Evolutionary conservation across 345 rosid genomes (phyloP), one percentile per base, ranked within the genome.

Genomic region (Combretum micranthum): DNA sequence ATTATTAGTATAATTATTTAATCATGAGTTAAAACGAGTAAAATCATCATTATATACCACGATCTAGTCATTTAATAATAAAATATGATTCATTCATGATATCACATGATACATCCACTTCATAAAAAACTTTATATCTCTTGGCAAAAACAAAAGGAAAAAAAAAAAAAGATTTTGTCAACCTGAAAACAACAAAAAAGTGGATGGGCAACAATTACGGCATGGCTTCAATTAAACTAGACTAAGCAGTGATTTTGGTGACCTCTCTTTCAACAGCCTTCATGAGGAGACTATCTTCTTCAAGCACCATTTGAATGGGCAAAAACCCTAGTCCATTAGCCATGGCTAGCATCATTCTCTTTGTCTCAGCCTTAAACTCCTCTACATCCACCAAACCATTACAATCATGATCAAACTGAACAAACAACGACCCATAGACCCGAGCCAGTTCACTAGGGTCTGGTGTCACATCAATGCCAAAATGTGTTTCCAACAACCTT

Each of bases 281-380:
- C 67, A 51, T 73, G 67, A 82, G 44, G 52, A 78, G 52, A 57
- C 81, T 69, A 20, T 75, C 82, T 50, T 76, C 70, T 68, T 82
- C 84, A 12, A 75, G 68, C 39, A 63, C 71, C 85, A 77, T 81
- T 51, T 76, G 78, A 26, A 74, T 56, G 2, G 89, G 76, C 72
- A 75, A 60, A 67, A 76, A 76, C 10, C 83, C 79, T 43, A 81
- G 46, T 15, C 77, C 86, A 15, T 45, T 64, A 11, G 83, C 81
- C 77, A 79, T 72, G 14, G 80, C 83, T 12, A 75, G 62, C 83
- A 74, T 61, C 72, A 77, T 77, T 32, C 55, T 50, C 69, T 68
- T 71, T 2, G 69, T 79, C 75, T 79, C 80, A 10, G 61, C 55
- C 77, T 57, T 73, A 57, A 73, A 76, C 80, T 80, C 83, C 45